Percentiles rank a stretch among this genome's conserved stretches.
phyloP scores from a whole-genome alignment of 805 yeast genomes.

The Myxozyma vanderwaltii region DNA sequence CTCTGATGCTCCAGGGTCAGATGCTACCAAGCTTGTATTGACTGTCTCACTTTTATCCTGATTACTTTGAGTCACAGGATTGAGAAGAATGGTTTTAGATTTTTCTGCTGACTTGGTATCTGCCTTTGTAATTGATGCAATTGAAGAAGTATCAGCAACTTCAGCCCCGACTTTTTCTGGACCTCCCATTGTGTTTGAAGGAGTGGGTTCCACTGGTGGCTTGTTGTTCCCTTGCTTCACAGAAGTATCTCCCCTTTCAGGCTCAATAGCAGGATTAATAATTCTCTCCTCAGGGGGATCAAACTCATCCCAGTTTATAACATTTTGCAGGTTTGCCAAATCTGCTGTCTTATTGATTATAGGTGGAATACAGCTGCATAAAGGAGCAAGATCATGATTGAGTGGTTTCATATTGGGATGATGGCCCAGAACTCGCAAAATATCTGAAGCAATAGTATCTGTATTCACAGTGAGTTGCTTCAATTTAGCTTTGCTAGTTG shows the following conservation, averaged over 20 bases:
- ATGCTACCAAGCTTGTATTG: too few species aligned
- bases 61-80: too few species aligned
- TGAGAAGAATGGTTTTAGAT: too few species aligned
- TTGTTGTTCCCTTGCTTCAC: not conserved
- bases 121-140: too few species aligned
- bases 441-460: not conserved
- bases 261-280: not conserved
- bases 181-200: not conserved
- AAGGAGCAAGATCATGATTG: conserved; percentile 11
- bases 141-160: too few species aligned
- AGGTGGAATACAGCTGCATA: not conserved
- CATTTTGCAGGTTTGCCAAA: not conserved
- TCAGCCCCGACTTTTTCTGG: not conserved
- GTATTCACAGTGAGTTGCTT: not conserved
- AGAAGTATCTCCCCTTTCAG: not conserved
- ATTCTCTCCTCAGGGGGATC: conserved; percentile 9
- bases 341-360: not conserved
- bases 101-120: too few species aligned
- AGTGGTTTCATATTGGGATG: conserved; percentile 6
- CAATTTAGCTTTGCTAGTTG: not conserved
- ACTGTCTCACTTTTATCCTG: too few species aligned
- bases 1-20: not conserved
- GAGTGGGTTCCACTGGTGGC: not conserved
- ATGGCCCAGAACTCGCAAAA: conserved; percentile 6
- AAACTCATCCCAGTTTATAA: conserved; percentile 15